Evolutionary conservation across 2,329 filamentous ascomycete genomes (phyloP).

Genomic region (Cercospora sp.): DNA sequence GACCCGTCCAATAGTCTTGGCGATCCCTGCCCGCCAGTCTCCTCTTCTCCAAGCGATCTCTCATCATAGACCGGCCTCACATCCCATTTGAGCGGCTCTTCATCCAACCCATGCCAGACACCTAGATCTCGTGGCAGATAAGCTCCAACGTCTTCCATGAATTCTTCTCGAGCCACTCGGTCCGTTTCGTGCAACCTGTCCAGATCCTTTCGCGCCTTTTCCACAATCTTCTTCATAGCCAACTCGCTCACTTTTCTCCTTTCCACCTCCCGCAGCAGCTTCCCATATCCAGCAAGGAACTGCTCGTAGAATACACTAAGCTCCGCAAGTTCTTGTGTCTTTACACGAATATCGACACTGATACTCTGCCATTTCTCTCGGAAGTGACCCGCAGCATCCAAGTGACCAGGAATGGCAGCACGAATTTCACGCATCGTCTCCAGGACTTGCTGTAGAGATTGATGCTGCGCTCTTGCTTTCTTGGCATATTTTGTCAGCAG

Average conservation of each 20-base stretch:
- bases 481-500: slow-evolving; percentile 65
- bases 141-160: slow-evolving; percentile 79
- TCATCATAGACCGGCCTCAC: slow-evolving; percentile 24
- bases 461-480: slow-evolving; percentile 57
- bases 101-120: slow-evolving; percentile 32
- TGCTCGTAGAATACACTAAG: slow-evolving; percentile 83
- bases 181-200: slow-evolving; percentile 71
- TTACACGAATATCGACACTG: slow-evolving; percentile 65
- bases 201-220: slow-evolving; percentile 74
- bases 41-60: background rate
- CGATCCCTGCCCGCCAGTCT: background rate
- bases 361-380: slow-evolving; percentile 70
- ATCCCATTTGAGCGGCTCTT: slow-evolving; percentile 30
- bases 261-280: slow-evolving; percentile 79
- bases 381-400: slow-evolving; percentile 66
- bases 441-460: slow-evolving; percentile 64
- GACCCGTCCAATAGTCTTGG: slow-evolving; percentile 19
- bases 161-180: slow-evolving; percentile 69
- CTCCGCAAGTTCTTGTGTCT: slow-evolving; percentile 73
- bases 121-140: slow-evolving; percentile 63
- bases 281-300: slow-evolving; percentile 81
- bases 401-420: slow-evolving; percentile 63
- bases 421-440: slow-evolving; percentile 67
- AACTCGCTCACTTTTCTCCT: slow-evolving; percentile 72
- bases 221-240: slow-evolving; percentile 71